A percentile compares a stretch with the other conserved stretches of the same genome.
These are phyloP conservation scores for Dictyostelium firmibasis DNA, from an alignment of 78 protist genomes.

Conservation along the genomic window DNA sequence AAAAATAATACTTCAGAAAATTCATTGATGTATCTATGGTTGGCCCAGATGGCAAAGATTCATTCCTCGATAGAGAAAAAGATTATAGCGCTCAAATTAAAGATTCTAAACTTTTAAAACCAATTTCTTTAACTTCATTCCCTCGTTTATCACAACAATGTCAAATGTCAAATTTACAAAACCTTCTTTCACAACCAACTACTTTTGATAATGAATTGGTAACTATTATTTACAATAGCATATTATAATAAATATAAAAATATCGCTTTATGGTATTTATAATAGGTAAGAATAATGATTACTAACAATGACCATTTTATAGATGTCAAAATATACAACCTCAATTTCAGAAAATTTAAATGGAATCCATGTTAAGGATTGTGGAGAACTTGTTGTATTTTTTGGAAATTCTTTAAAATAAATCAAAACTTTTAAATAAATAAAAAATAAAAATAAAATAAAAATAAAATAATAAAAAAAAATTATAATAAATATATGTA, in stretches of 20 bases:
- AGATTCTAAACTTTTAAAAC: conserved; percentile 29
- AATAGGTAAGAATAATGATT: too few species aligned
- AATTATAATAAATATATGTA: background rate
- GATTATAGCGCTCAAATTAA: conserved; percentile 56
- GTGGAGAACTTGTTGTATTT: conserved; percentile 73
- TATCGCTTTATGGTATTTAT: too few species aligned
- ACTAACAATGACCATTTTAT: too few species aligned
- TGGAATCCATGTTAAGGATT: conserved; percentile 48
- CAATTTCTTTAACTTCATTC: conserved; percentile 10
- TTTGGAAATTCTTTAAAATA: conserved; percentile 38
- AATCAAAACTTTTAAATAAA: background rate
- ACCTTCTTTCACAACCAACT: conserved; percentile 63
- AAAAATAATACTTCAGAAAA: conserved; percentile 13
- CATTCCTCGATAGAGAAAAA: conserved; percentile 29
- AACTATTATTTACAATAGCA: background rate
- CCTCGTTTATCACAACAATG: conserved; percentile 59
- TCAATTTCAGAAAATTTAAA: conserved; percentile 8
- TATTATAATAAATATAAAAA: too few species aligned
- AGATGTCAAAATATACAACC: conserved; percentile 18
- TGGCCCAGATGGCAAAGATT: conserved; percentile 60
- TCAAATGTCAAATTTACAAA: conserved; percentile 34
- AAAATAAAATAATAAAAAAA: background rate
- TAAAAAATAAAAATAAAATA: background rate
- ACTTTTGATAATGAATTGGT: conserved; percentile 56
- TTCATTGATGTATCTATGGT: conserved; percentile 74